phyloP scores from a whole-genome alignment of 1,139 yeast species.

The Zygosaccharomyces pseudobailii region DNA sequence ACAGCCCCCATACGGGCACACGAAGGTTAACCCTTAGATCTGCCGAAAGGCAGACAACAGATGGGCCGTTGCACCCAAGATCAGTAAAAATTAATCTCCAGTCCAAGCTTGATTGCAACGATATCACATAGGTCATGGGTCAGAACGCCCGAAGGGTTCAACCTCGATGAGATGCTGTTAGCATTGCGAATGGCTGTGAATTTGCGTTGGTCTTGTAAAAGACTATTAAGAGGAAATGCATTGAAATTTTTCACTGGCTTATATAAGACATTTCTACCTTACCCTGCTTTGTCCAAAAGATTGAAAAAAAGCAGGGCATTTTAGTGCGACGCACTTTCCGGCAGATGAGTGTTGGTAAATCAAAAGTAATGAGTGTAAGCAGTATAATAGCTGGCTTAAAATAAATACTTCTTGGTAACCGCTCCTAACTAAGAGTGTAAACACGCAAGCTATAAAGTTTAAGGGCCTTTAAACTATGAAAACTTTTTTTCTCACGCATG shows the following conservation, averaged over 20 bases:
- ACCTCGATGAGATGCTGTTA: constrained; percentile 71
- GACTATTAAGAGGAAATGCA: not conserved
- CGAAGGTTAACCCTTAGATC: constrained; percentile 76
- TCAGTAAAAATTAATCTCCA: constrained; percentile 58
- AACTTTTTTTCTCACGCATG: too few species aligned
- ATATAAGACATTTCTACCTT: constrained; percentile 3
- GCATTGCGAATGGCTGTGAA: constrained; percentile 62
- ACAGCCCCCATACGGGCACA: constrained; percentile 75
- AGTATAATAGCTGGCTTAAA: too few species aligned
- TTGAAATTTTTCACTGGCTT: constrained; percentile 1
- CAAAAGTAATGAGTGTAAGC: too few species aligned
- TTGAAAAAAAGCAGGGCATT: not conserved
- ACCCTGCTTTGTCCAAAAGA: constrained; percentile 5
- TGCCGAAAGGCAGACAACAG: constrained; percentile 39
- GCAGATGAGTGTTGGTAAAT: too few species aligned
- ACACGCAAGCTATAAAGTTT: too few species aligned
- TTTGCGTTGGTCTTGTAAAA: constrained; percentile 48
- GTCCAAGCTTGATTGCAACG: constrained; percentile 50
- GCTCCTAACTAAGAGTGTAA: too few species aligned
- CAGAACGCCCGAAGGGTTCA: constrained; percentile 68
- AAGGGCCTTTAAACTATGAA: too few species aligned
- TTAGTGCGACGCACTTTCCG: not conserved
- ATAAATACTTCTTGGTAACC: too few species aligned
- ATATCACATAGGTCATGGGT: constrained; percentile 72
- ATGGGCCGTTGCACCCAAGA: constrained; percentile 85